phyloP scores from a whole-genome alignment of 306 rosid genomes.

The Luffa acutangula region DNA sequence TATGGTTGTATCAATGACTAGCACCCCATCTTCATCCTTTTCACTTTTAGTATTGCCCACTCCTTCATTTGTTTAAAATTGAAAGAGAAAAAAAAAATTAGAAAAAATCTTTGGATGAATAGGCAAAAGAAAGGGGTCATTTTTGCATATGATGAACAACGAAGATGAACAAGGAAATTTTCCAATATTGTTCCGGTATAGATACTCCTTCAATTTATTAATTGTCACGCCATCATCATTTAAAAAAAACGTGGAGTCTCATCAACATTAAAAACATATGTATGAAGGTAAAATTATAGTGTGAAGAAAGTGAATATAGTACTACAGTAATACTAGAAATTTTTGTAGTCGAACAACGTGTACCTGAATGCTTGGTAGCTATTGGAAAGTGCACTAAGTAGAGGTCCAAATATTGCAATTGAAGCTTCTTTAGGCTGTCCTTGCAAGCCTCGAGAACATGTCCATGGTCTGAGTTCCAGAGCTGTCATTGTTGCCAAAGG shows the following conservation, averaged over 20 bases:
- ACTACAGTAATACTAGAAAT: no score
- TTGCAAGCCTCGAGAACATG: constrained; percentile 80
- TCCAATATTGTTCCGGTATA: no score
- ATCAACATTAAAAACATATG: no score
- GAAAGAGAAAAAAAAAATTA: background rate
- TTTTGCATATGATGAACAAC: background rate
- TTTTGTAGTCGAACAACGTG: no score
- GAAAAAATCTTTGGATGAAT: background rate
- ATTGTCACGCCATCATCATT: no score
- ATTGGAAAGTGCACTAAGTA: constrained; percentile 86
- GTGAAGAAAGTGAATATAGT: no score
- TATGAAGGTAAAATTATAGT: no score
- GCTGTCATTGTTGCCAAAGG: constrained; percentile 38
- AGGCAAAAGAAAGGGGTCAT: background rate
- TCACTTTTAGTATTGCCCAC: constrained; percentile 82
- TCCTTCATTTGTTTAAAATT: constrained; percentile 35
- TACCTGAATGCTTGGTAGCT: constrained; percentile 66
- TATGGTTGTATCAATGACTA: constrained; percentile 76
- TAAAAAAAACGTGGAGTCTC: no score
- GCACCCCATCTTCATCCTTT: constrained; percentile 66
- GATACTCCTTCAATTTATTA: no score
- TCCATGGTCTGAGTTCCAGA: constrained; percentile 98
- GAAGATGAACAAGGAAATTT: background rate
- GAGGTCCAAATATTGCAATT: constrained; percentile 63
- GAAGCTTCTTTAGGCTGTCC: constrained; percentile 81